Percentiles rank a stretch among this genome's conserved stretches.
Evolutionary conservation across 768 basidiomycete species (phyloP).

Genomic region (Suillus paluster): DNA sequence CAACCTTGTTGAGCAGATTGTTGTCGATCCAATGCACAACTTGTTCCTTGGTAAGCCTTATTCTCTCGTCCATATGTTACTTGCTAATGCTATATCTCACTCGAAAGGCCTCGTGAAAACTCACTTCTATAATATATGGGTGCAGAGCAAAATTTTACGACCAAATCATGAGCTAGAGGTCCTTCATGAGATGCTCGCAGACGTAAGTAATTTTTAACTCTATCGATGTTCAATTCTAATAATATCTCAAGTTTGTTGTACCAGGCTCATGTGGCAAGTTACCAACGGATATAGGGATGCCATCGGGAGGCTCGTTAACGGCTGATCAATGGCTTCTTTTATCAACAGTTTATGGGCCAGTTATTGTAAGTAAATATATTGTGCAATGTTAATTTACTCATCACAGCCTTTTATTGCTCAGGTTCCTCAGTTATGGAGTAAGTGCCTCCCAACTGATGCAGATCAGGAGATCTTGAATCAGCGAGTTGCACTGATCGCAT

Average conservation of each 20-base stretch:
- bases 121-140: conserved; percentile 33
- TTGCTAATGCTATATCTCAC: too few relatives aligned
- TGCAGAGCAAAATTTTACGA: conserved; percentile 23
- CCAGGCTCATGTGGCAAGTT: conserved; percentile 14
- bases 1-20: conserved; percentile 27
- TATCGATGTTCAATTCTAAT: too few relatives aligned
- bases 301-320: conserved; percentile 38
- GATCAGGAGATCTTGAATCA: neutral
- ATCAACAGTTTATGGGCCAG: conserved; percentile 31
- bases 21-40: conserved; percentile 40
- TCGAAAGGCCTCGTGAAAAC: conserved; percentile 26
- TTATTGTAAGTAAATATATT: conserved; percentile 18
- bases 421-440: conserved; percentile 34
- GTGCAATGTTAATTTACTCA: too few relatives aligned
- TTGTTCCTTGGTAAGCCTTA: conserved; percentile 1
- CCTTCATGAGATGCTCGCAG: conserved; percentile 4
- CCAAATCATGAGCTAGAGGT: conserved; percentile 9
- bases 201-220: too few relatives aligned
- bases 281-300: conserved; percentile 32
- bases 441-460: conserved; percentile 11
- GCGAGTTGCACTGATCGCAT: too few relatives aligned
- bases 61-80: too few relatives aligned
- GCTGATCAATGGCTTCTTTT: conserved; percentile 42
- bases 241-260: conserved; percentile 1
- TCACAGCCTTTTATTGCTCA: too few relatives aligned